Base-by-base conservation (phyloP, 2,329 filamentous ascomycete species). In the Fusarium tupiense region DNA sequence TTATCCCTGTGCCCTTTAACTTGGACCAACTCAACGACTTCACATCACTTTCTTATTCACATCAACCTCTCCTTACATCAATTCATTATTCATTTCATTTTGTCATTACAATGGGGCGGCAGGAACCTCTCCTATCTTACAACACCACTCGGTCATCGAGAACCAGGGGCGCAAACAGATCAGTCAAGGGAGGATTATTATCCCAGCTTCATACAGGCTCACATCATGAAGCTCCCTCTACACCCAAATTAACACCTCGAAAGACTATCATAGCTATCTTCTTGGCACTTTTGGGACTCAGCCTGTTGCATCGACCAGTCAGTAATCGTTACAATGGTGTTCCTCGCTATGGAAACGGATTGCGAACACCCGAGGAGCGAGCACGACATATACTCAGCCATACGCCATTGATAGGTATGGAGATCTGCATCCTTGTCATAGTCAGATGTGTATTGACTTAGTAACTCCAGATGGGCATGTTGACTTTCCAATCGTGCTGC, bases 401-500 rank as follows among this genome's bases (percentile, higher is more conserved):
- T 10, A 87, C 84, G 3, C 87, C 87, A 5, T 78, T 89, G 74
- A 88, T 89, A 69, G 87, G 87, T 88, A 82, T 50, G 24, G 29
- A 8, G n/a, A 14, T 12, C 19, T 29, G 9, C 24, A 5, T 12
- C 13, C 37, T 41, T 12, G n/a, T 1, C 20, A 17, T 14, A 10
- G 11, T 29, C 12, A 5, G 3, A 9, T 35, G 1, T 9, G 17
- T 40, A 26, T 40, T 69, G 31, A 69, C 22, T 22, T 19, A 16
- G 29, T 72, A 19, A 68, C 47, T n/a, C 5, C 73, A 95, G 95
- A 98, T 82, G 95, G 95, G 2, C 95, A 98, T 81, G 93, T 97
- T 83, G 96, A 98, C 81, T 87, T 98, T 56, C 89, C 96, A 29
- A 92, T 96, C 44, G 82, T 92, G 35, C 86, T 98, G 60, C 90